A percentile compares a stretch with the other conserved stretches of the same genome.
Evolutionary conservation across 257 asterid species (phyloP).

Genomic region (Salvia splendens): DNA sequence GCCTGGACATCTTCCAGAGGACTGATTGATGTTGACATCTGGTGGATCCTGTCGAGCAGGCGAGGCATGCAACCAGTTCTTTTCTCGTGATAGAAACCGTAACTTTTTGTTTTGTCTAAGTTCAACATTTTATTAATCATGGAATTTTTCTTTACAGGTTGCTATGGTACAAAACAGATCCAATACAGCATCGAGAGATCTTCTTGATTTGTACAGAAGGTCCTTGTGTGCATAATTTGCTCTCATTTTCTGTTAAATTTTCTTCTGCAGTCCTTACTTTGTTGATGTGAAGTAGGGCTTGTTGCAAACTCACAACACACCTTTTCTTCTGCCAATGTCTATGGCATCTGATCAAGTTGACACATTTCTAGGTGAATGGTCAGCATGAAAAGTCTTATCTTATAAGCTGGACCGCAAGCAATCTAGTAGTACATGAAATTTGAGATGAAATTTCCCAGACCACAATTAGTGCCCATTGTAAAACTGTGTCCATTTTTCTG

Average conservation of each 20-base stretch:
- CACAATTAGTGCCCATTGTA: neutral
- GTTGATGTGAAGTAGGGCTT: neutral
- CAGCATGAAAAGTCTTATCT: neutral
- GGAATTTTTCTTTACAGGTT: slow-evolving; percentile 43
- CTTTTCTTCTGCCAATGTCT: neutral
- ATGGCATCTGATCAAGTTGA: neutral
- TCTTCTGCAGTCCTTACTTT: slow-evolving; percentile 11
- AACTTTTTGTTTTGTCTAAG: neutral
- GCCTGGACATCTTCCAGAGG: slow-evolving; percentile 93
- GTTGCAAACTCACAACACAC: neutral
- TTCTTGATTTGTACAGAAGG: slow-evolving; percentile 80
- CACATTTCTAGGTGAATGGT: slow-evolving; percentile 6
- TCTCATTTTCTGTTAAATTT: slow-evolving; percentile 9
- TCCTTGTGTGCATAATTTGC: slow-evolving; percentile 34
- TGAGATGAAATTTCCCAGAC: neutral
- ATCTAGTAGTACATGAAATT: neutral
- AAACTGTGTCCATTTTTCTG: neutral
- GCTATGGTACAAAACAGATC: slow-evolving; percentile 41
- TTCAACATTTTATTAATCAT: neutral
- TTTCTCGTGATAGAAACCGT: slow-evolving; percentile 2
- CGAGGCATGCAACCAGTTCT: slow-evolving; percentile 42
- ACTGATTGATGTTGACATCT: slow-evolving; percentile 64
- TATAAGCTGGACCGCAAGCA: neutral
- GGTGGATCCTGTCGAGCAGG: slow-evolving; percentile 35
- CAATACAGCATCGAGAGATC: slow-evolving; percentile 52